phyloP scores from a whole-genome alignment of 345 rosid species.

The Salix dunnii region DNA sequence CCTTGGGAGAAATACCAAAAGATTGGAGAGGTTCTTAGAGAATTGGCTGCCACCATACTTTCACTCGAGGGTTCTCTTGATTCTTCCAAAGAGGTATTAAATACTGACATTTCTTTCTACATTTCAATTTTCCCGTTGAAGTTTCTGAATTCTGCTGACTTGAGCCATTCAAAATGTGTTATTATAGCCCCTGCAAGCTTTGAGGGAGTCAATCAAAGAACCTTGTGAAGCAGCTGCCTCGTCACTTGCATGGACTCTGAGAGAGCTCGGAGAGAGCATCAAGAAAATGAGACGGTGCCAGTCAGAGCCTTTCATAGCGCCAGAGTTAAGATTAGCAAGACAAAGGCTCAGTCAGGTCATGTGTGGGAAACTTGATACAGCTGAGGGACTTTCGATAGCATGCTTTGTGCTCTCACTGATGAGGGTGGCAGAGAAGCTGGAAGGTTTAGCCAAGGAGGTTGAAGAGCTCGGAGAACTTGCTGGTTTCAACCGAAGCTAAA shows the following conservation, averaged over 20 bases:
- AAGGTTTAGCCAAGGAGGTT: slow-evolving; percentile 49
- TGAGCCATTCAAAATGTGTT: not conserved
- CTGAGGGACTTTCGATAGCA: slow-evolving; percentile 41
- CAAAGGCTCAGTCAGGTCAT: slow-evolving; percentile 30
- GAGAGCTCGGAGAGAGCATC: slow-evolving; percentile 59
- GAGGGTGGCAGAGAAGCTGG: slow-evolving; percentile 48
- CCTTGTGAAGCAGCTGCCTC: slow-evolving; percentile 34
- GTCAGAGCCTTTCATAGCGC: slow-evolving; percentile 20
- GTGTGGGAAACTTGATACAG: slow-evolving; percentile 15
- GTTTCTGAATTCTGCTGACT: not conserved
- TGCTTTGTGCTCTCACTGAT: slow-evolving; percentile 42
- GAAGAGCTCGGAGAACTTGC: slow-evolving; percentile 55
- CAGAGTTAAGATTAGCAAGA: slow-evolving; percentile 43
- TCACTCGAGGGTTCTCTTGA: slow-evolving; percentile 41
- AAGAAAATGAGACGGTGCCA: slow-evolving; percentile 42
- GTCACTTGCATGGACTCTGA: slow-evolving; percentile 41
- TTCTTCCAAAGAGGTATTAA: slow-evolving; percentile 37
- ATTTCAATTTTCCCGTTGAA: not conserved
- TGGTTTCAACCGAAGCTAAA: slow-evolving; percentile 19
- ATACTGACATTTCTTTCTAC: not conserved
- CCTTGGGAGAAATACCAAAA: slow-evolving; percentile 72
- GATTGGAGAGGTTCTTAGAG: slow-evolving; percentile 60
- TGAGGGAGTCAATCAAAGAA: slow-evolving; percentile 38
- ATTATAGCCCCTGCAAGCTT: slow-evolving; percentile 16
- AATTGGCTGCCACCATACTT: slow-evolving; percentile 36